Evolutionary conservation across 2,329 filamentous ascomycete species (phyloP), one percentile per base, ranked within the genome.

Genomic region (Xylaria sp.): DNA sequence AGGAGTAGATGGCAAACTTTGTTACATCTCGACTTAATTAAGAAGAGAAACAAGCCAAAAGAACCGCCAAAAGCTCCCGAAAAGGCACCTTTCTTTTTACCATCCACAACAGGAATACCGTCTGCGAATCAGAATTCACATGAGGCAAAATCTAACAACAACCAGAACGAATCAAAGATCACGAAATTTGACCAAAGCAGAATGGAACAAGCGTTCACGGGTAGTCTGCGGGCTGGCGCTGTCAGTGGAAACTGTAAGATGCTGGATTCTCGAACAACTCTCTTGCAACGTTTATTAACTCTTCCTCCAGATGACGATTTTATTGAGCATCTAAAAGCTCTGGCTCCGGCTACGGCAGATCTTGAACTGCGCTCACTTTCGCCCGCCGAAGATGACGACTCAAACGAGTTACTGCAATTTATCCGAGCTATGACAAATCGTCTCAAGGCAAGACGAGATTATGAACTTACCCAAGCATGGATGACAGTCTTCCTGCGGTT

Each of bases 381-480:
- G 1, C 72, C 81, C 0, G 83, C 84, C 20, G 77, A 76, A 12
- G 79, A 81, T 66, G 77, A 84, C 73, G 76, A 86, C 69, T 81
- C 88, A 70, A 89, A 91, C 67, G 96, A 98, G 80, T 83, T 97
- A 20, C 84, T 91, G 0, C 86, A 90, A 63, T 99, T 99, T 78
- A 90, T 98, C 61, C 81, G 84, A n/a, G 94, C 94, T 1, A 81
- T 99, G 65, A 97, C 93, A 0, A 85, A 84, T 63, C 86, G 92
- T 13, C 83, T 98, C 62, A 82, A 84, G 52, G 84, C 88, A 60
- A 89, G 91, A 72, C 88, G 88, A 57, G 96, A 98, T 80, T 99
- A 97, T 80, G 96, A 99, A 81, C 86, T 99, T 48, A 92, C 94
- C 18, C 94, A 98, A 81, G 94, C 94, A 0, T 99, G 96, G 95